Base-by-base conservation (phyloP, 768 basidiomycete genomes). In the Tylopilus intermedius region DNA sequence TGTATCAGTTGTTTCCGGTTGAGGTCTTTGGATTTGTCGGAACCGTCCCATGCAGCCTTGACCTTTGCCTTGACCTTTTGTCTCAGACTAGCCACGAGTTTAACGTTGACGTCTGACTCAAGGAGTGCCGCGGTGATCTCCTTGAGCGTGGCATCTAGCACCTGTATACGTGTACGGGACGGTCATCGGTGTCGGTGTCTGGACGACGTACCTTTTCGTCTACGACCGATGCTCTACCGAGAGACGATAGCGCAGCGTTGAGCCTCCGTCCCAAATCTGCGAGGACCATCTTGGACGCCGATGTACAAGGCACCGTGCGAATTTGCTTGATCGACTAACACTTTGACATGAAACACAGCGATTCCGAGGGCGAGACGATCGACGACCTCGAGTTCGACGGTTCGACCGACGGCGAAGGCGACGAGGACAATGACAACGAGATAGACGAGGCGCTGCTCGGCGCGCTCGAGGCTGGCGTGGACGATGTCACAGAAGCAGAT, bases 91-190 rank as follows among this genome's bases (percentile, higher is more conserved):
- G 91, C 81, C 18, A 97, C 96, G 21, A 98, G 82, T 69, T 95
- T 96, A 62, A 99, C 95, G 67, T 99, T 99, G 59, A 99, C 95
- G 72, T 99, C 96, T 18, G 94, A 87, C 71, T 98, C 94, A 41
- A 99, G 80, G 30, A 98, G 74, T 9, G 95, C 95, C 24, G 92
- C 80, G 44, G 90, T 93, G 57, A 99, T 90, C 72, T 96, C 93
- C 72, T 97, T 98, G 57, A 99, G 82, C 14, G 90, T 83, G 4
- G 84, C 82, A 75, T 99, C 96, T 64, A 99, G 83, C 45, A 92
- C 90, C 94, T 97, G 67, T 9, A 32, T 10, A 51, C 51, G 44
- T 45, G 55, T 50, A 39, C 41, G 50, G 54, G 38, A 45, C 26
- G 42, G 37, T 30, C 4, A 49, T 47, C 55, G 6, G 33, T 5